Conservation (phyloP, 495 filamentous ascomycete genomes). For the Penicillium simplicissimum region DNA sequence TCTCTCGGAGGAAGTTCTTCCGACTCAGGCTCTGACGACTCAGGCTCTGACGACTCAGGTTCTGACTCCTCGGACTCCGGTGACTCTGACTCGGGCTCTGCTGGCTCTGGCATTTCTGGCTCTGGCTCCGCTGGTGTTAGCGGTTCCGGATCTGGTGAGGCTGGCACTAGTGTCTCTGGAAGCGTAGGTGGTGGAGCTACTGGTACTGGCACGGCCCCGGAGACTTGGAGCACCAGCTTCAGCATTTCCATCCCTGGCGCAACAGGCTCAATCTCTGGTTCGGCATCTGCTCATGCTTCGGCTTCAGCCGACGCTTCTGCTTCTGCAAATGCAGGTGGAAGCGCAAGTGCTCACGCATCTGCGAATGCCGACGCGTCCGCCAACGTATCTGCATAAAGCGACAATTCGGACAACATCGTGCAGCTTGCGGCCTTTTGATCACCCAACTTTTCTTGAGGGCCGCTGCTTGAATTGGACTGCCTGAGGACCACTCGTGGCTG, state of each 20-base stretch:
- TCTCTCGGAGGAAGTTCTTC: conserved; percentile 16
- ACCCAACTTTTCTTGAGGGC: neutral
- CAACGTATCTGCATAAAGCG: conserved; percentile 4
- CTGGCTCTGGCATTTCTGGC: conserved; percentile 10
- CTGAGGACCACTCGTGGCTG: neutral
- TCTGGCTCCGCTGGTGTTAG: conserved; percentile 14
- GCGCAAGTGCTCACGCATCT: neutral
- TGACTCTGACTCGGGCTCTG: conserved; percentile 17
- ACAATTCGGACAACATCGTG: neutral
- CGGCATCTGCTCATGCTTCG: neutral
- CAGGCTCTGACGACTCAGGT: neutral
- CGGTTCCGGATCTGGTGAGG: conserved; percentile 21
- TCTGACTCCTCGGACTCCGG: conserved; percentile 11
- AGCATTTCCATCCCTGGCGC: conserved; percentile 11
- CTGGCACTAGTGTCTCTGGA: conserved; percentile 7
- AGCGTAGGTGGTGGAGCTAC: conserved; percentile 2
- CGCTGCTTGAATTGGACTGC: neutral
- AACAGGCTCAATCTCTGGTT: conserved; percentile 14
- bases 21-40: conserved; percentile 2
- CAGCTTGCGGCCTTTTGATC: neutral
- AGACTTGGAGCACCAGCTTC: conserved; percentile 15
- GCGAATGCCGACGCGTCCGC: conserved; percentile 12
- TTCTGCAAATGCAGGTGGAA: conserved; percentile 9
- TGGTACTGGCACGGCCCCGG: conserved; percentile 11
- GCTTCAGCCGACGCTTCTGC: neutral